Conservation (phyloP, 768 basidiomycete species). For the Boletus eberwhitei region DNA sequence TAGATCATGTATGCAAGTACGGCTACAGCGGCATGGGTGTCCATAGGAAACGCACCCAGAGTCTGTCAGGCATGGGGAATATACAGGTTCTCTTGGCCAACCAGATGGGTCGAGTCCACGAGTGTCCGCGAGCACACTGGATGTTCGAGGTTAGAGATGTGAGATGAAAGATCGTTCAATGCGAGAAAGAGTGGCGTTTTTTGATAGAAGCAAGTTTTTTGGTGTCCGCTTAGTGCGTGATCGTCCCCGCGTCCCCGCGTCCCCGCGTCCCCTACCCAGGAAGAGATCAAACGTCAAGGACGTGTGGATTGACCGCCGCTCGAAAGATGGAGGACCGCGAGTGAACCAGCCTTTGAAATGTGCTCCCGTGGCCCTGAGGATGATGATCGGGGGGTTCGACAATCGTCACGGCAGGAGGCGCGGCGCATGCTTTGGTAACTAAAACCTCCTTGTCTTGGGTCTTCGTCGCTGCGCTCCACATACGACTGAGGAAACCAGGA, state of each 20-base stretch:
- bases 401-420: slow-evolving; percentile 19
- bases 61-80: slow-evolving; percentile 1
- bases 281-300: slow-evolving; percentile 27
- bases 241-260: slow-evolving; percentile 19
- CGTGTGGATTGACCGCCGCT: slow-evolving; percentile 22
- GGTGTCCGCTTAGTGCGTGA: slow-evolving; percentile 16
- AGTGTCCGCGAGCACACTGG: slow-evolving; percentile 24
- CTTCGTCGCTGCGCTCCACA: slow-evolving; percentile 68
- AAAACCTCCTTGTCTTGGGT: slow-evolving; percentile 29
- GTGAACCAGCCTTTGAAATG: slow-evolving; percentile 42
- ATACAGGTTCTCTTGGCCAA: slow-evolving; percentile 1
- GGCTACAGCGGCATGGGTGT: slow-evolving; percentile 27
- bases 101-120: slow-evolving; percentile 4
- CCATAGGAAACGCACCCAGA: slow-evolving; percentile 24
- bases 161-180: slow-evolving; percentile 21
- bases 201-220: slow-evolving; percentile 24
- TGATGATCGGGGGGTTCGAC: slow-evolving; percentile 27
- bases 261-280: neutral
- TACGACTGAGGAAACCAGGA: slow-evolving; percentile 60
- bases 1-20: slow-evolving; percentile 21
- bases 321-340: slow-evolving; percentile 46
- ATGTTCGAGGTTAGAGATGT: slow-evolving; percentile 27
- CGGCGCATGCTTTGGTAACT: slow-evolving; percentile 6
- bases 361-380: slow-evolving; percentile 28
- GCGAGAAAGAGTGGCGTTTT: slow-evolving; percentile 14